A percentile compares a stretch with the other conserved stretches of the same genome.
Conservation (phyloP, 495 filamentous ascomycete genomes). For the Daldinia grandis region DNA sequence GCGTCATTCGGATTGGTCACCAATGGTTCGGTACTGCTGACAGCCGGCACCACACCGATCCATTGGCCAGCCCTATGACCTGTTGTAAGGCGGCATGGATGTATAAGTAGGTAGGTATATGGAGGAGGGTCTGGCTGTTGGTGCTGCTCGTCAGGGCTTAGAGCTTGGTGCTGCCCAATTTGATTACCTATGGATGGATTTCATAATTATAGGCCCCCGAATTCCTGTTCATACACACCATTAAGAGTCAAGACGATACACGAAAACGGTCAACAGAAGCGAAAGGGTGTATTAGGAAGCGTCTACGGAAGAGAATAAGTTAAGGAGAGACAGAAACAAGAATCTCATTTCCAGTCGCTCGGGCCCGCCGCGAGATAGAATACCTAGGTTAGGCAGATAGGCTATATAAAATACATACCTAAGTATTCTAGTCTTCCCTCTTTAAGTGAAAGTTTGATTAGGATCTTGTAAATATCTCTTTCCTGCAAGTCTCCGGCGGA, state of each 20-base stretch:
- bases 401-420: background rate
- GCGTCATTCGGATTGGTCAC: constrained; percentile 35
- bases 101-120: background rate
- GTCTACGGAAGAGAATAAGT: constrained; percentile 13
- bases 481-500: constrained; percentile 3
- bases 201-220: constrained; percentile 34
- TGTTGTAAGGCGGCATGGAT: constrained; percentile 17
- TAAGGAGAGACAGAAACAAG: background rate
- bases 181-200: constrained; percentile 14
- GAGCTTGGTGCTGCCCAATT: constrained; percentile 12
- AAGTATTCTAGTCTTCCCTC: constrained; percentile 19
- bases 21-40: constrained; percentile 35
- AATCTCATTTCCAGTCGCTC: constrained; percentile 8
- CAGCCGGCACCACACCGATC: constrained; percentile 22
- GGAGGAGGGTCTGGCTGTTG: constrained; percentile 31
- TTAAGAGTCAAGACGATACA: constrained; percentile 17
- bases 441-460: constrained; percentile 24
- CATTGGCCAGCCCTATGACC: constrained; percentile 42
- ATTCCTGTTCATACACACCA: constrained; percentile 7
- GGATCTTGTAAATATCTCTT: constrained; percentile 3
- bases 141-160: constrained; percentile 25
- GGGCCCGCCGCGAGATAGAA: background rate
- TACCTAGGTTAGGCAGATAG: constrained; percentile 1
- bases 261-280: constrained; percentile 7
- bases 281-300: constrained; percentile 12